Evolutionary conservation across 2,329 filamentous ascomycete species (phyloP).

Genomic region (Thielaviopsis punctulata): DNA sequence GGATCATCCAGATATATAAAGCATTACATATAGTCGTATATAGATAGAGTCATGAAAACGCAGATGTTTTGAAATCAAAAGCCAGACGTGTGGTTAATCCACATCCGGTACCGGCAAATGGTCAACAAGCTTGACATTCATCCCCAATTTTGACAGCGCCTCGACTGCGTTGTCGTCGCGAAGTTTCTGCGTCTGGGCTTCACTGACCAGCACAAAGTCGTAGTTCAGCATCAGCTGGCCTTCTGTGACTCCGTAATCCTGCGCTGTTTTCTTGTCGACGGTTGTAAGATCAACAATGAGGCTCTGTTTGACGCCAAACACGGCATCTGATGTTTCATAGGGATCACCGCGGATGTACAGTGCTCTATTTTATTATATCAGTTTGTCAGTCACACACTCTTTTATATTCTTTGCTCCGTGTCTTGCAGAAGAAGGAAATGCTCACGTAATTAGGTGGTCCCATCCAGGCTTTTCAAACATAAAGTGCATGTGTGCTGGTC

Average conservation of each 20-base stretch:
- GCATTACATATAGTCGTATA: too few species aligned
- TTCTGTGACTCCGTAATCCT: conserved; percentile 45
- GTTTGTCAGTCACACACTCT: conserved; percentile 4
- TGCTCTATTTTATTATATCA: conserved; percentile 30
- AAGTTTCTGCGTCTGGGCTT: conserved; percentile 49
- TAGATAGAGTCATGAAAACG: too few species aligned
- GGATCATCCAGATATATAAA: neutral
- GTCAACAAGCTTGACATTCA: conserved; percentile 55
- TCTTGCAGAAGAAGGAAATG: conserved; percentile 15
- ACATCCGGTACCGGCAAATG: conserved; percentile 59
- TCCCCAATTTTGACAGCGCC: conserved; percentile 48
- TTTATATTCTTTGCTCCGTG: neutral
- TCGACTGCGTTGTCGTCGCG: conserved; percentile 46
- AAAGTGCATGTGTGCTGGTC: conserved; percentile 70
- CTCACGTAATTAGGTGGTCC: conserved; percentile 69
- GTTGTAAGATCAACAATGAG: conserved; percentile 47
- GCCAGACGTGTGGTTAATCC: too few species aligned
- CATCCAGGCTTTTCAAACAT: conserved; percentile 71
- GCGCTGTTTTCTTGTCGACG: conserved; percentile 34
- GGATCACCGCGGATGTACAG: conserved; percentile 63
- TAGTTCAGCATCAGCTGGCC: conserved; percentile 48
- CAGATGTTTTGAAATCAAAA: too few species aligned
- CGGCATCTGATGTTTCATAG: conserved; percentile 69
- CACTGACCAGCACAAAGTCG: conserved; percentile 61
- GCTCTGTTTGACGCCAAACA: conserved; percentile 74